Base-by-base conservation (phyloP, 371 early-diverging fungal genomes). In the Sporodiniella umbellata region DNA sequence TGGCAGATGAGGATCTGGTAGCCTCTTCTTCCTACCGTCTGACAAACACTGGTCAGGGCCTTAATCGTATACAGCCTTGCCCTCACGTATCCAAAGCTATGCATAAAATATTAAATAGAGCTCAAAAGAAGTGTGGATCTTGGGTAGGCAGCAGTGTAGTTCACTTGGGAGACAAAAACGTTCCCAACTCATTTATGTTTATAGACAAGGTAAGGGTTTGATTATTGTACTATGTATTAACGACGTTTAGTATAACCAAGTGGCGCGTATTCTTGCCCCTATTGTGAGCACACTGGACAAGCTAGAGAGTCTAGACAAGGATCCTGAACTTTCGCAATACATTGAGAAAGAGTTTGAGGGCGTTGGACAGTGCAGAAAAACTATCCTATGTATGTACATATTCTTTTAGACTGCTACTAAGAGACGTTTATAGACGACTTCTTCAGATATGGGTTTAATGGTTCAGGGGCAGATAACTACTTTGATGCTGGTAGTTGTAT, bases 81-180 rank as follows among this genome's bases (percentile, higher is more conserved):
- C 96, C 94, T 21, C 66, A 82, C 5, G 90, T 94, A 1, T 86
- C 89, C 1, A 74, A 87, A 53, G 84, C 84, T 14, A 94, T 95
- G 83, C 98, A 96, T 64, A 80, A 80, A 6, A 95, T 95, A 38
- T 67, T 98, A 45, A 86, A 88, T 63, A 79, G 86, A 26, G 95
- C 95, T 5, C 91, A 92, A 57, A 83, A 90, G 61, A 83, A 85
- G 38, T 86, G 90, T 5, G 90, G 92, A 2, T 76, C 81, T 42
- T 98, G 98, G 98, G 89, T 96, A 30, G 98, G 97, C 31, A 90
- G 91, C 23, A 89, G 92, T 5, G 97, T 95, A 28, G 85, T 98
- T 45, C 98, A 98, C 71, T 67, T 97, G 53, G 98, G 97, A 4
- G 98, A 98, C 68, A 85, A 83, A 59, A 89, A 92, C 46, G 93